A percentile compares a stretch with the other conserved stretches of the same genome.
phyloP scores from a whole-genome alignment of 1,284 basidiomycete genomes.

The Microbotryum saponariae region DNA sequence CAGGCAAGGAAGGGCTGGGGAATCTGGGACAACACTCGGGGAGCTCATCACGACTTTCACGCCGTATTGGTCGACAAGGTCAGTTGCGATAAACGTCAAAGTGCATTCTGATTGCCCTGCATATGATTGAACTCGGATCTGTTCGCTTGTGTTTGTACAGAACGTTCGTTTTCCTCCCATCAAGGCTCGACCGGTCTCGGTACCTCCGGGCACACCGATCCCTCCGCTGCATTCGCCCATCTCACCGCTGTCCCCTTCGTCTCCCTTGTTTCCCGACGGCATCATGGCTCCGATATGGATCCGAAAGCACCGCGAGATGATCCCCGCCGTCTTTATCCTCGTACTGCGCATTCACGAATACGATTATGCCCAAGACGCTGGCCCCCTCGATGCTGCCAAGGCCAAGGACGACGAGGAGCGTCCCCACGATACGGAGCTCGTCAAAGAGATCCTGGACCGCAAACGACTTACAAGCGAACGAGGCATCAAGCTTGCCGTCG shows the following conservation, averaged over 20 bases:
- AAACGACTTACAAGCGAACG: slow-evolving; percentile 73
- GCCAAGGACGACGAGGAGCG: slow-evolving; percentile 59
- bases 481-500: slow-evolving; percentile 86
- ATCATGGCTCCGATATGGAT: slow-evolving; percentile 96
- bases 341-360: slow-evolving; percentile 72
- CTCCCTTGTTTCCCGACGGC: slow-evolving; percentile 86
- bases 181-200: slow-evolving; percentile 56
- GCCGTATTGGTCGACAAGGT: slow-evolving; percentile 72
- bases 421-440: slow-evolving; percentile 62
- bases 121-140: background rate
- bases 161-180: slow-evolving; percentile 75
- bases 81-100: slow-evolving; percentile 25
- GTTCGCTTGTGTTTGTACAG: slow-evolving; percentile 36
- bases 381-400: slow-evolving; percentile 15
- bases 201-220: slow-evolving; percentile 32
- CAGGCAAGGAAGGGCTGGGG: slow-evolving; percentile 47
- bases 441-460: slow-evolving; percentile 66
- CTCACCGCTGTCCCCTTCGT: slow-evolving; percentile 76
- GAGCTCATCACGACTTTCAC: slow-evolving; percentile 59
- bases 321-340: slow-evolving; percentile 86
- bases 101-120: too few species aligned
- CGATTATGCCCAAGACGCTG: slow-evolving; percentile 38
- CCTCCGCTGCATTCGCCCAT: slow-evolving; percentile 65
- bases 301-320: slow-evolving; percentile 80
- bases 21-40: slow-evolving; percentile 43